These are phyloP conservation scores for Chaetomium fimeti DNA, from an alignment of 495 filamentous ascomycete species.

Conservation along the genomic window DNA sequence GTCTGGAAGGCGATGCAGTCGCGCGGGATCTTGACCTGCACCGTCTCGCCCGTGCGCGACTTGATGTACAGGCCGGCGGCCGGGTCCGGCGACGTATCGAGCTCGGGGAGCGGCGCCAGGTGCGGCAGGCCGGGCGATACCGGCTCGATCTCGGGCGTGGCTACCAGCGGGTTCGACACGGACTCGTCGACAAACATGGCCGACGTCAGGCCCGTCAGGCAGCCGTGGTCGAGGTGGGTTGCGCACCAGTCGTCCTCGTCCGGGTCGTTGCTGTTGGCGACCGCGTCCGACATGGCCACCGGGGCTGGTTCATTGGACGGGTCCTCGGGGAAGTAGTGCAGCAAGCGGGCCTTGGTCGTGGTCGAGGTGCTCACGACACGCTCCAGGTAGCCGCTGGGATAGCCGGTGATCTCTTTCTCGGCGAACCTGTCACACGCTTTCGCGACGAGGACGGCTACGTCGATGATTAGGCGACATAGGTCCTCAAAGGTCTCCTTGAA, in stretches of 20 bases:
- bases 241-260: conserved; percentile 93
- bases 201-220: conserved; percentile 87
- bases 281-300: conserved; percentile 23
- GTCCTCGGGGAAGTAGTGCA: conserved; percentile 85
- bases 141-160: conserved; percentile 33
- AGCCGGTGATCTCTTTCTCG: conserved; percentile 68
- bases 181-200: conserved; percentile 94
- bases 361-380: conserved; percentile 78
- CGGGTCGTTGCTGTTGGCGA: conserved; percentile 36
- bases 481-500: conserved; percentile 71
- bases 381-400: conserved; percentile 76
- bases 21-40: conserved; percentile 84
- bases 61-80: conserved; percentile 87
- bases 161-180: conserved; percentile 44
- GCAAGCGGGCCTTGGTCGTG: conserved; percentile 85
- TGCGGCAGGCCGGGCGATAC: conserved; percentile 28
- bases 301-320: conserved; percentile 21
- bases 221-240: conserved; percentile 90
- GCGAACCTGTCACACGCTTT: conserved; percentile 85
- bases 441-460: conserved; percentile 83
- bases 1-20: conserved; percentile 97
- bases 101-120: conserved; percentile 61
- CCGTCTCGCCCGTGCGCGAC: conserved; percentile 70
- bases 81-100: conserved; percentile 72
- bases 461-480: conserved; percentile 81